phyloP scores from a whole-genome alignment of 148 eudicot species.

The Oxyria digyna region DNA sequence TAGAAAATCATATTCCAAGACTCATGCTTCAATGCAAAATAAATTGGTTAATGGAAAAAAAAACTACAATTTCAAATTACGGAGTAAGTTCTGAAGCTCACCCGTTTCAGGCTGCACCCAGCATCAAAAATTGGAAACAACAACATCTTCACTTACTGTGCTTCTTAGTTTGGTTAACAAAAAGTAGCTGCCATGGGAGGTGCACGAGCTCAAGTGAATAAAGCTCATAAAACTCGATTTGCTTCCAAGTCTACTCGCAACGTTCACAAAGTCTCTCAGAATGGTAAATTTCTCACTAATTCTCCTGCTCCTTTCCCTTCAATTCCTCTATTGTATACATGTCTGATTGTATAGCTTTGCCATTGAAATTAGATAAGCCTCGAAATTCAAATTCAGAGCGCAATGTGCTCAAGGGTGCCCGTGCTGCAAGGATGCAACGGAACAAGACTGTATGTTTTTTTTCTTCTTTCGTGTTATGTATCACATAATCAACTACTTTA shows the following conservation, averaged over 20 bases:
- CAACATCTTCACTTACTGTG: neutral
- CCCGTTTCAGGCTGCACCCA: neutral
- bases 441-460: constrained; percentile 52
- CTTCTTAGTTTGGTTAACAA: neutral
- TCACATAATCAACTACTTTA: neutral
- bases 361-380: constrained; percentile 41
- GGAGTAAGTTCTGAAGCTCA: neutral
- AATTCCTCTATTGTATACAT: neutral
- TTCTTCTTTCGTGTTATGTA: neutral
- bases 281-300: constrained; percentile 30
- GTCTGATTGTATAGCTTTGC: neutral
- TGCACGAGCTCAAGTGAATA: constrained; percentile 61
- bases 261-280: constrained; percentile 52
- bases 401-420: constrained; percentile 55
- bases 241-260: constrained; percentile 86
- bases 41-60: too few relatives aligned
- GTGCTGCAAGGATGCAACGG: constrained; percentile 67
- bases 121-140: neutral
- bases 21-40: neutral
- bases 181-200: constrained; percentile 42
- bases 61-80: neutral
- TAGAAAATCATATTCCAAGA: neutral
- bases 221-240: constrained; percentile 75
- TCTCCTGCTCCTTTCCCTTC: neutral
- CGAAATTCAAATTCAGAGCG: constrained; percentile 43